Conservation (phyloP, 805 yeast species). For the Ogataea siamensis region DNA sequence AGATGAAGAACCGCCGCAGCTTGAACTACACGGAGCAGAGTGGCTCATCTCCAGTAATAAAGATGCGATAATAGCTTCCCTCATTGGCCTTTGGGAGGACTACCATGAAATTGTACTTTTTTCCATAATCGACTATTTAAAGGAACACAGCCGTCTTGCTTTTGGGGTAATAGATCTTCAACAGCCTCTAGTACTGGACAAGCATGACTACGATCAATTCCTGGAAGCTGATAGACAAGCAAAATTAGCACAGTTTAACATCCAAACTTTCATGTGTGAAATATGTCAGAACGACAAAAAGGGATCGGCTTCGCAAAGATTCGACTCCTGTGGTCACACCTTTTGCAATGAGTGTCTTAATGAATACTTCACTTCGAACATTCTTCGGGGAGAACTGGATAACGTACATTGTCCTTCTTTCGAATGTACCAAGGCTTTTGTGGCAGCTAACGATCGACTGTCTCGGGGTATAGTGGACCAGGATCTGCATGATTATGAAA, state of each 20-base stretch:
- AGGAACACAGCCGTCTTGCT: slow-evolving; percentile 20
- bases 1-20: slow-evolving; percentile 26
- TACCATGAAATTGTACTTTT: slow-evolving; percentile 40
- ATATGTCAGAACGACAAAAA: slow-evolving; percentile 52
- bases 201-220: slow-evolving; percentile 13
- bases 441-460: slow-evolving; percentile 17
- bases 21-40: slow-evolving; percentile 22
- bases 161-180: slow-evolving; percentile 16
- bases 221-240: slow-evolving; percentile 26
- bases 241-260: slow-evolving; percentile 31
- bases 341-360: slow-evolving; percentile 47
- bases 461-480: slow-evolving; percentile 15
- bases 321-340: slow-evolving; percentile 46
- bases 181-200: slow-evolving; percentile 5
- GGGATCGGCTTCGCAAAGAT: slow-evolving; percentile 40
- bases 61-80: slow-evolving; percentile 14
- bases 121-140: slow-evolving; percentile 41
- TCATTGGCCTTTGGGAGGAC: slow-evolving; percentile 36
- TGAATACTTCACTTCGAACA: slow-evolving; percentile 41
- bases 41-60: slow-evolving; percentile 33
- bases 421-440: slow-evolving; percentile 39
- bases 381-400: slow-evolving; percentile 47
- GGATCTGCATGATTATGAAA: slow-evolving; percentile 34
- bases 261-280: slow-evolving; percentile 47
- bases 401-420: slow-evolving; percentile 59